These are phyloP conservation scores for Penicillium fuscoglaucum DNA, from an alignment of 2,329 filamentous ascomycete genomes.

Conservation along the genomic window DNA sequence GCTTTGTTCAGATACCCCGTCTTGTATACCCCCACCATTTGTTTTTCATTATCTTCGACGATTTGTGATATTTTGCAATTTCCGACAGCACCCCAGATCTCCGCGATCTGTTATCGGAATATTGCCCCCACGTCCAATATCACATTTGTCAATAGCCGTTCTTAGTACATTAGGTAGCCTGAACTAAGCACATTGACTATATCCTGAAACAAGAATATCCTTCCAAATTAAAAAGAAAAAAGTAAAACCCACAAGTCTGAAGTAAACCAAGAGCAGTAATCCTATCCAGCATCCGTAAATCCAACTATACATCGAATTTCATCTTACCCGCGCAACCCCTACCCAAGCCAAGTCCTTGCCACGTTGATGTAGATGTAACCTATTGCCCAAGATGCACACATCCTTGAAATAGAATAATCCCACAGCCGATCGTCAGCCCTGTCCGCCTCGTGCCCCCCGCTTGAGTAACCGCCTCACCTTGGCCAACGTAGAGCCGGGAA, in stretches of 20 bases:
- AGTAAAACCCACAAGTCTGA: background rate
- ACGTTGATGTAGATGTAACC: conserved; percentile 11
- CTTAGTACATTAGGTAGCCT: conserved; percentile 9
- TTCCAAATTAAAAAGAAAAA: background rate
- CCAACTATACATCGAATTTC: background rate
- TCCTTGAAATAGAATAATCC: conserved; percentile 3
- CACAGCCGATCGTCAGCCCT: conserved; percentile 11
- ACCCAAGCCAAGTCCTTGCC: background rate
- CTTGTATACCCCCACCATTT: conserved; percentile 15
- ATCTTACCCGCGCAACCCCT: background rate
- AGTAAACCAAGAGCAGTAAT: background rate
- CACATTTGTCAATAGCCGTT: conserved; percentile 3
- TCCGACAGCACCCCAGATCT: conserved; percentile 1
- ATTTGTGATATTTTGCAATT: background rate
- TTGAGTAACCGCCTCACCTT: background rate
- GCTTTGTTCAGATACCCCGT: conserved; percentile 24
- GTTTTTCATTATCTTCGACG: conserved; percentile 1
- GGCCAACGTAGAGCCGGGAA: background rate
- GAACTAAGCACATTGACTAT: conserved; percentile 5
- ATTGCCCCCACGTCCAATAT: conserved; percentile 11
- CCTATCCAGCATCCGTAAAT: background rate
- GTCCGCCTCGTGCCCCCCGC: conserved; percentile 12
- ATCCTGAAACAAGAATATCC: background rate
- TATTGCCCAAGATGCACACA: background rate
- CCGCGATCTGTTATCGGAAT: background rate